Conservation (phyloP, 202 grass and related monocot species). For the Musa balbisiana region DNA sequence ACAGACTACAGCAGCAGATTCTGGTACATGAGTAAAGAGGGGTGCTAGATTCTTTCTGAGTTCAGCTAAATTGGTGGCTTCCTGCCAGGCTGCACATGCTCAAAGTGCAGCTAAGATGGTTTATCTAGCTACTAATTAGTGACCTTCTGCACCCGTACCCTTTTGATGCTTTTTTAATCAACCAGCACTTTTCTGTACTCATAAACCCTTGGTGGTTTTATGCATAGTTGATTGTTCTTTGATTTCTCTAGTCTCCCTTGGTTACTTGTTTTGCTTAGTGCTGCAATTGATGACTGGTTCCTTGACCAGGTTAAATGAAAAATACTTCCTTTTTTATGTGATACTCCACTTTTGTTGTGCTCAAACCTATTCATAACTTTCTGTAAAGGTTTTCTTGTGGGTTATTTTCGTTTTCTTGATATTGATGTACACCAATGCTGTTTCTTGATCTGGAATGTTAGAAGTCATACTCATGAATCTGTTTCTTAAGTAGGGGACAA, state of each 20-base stretch:
- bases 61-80: neutral
- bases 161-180: neutral
- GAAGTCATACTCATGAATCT: neutral
- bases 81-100: neutral
- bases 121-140: neutral
- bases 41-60: neutral
- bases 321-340: too few species aligned
- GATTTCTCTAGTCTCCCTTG: neutral
- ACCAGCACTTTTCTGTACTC: neutral
- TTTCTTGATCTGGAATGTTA: too few species aligned
- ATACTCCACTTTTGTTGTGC: too few species aligned
- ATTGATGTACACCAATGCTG: neutral
- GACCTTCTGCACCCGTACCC: neutral
- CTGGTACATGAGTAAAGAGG: too few species aligned
- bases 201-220: too few species aligned
- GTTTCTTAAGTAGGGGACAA: slow-evolving; percentile 57
- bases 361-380: too few species aligned
- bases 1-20: too few species aligned
- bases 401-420: neutral
- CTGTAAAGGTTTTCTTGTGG: too few species aligned
- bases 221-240: neutral
- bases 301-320: too few species aligned
- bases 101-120: neutral
- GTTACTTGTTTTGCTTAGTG: too few species aligned
- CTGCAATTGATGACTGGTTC: too few species aligned